These are phyloP conservation scores for Dothidotthia symphoricarpi DNA, from an alignment of 2,329 filamentous ascomycete genomes.

Conservation along the genomic window DNA sequence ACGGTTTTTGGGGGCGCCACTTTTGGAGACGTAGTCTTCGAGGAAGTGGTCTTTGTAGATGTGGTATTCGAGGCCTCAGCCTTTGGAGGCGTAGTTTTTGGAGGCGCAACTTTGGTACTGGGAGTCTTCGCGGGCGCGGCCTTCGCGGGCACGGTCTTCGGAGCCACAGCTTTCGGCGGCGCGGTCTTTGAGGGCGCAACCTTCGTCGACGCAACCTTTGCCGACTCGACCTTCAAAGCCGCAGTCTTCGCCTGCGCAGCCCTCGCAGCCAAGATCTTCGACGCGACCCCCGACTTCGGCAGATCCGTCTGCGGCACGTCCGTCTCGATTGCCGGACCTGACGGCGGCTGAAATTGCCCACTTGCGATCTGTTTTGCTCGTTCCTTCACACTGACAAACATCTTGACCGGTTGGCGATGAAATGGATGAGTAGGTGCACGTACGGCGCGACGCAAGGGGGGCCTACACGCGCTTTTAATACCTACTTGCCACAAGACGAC, in stretches of 20 bases:
- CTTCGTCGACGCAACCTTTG: background rate
- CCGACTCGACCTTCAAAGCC: background rate
- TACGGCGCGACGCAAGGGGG: constrained; percentile 7
- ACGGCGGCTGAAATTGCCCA: constrained; percentile 8
- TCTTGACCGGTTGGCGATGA: constrained; percentile 3
- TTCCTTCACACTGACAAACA: constrained; percentile 17
- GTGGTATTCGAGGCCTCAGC: background rate
- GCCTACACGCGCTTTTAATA: constrained; percentile 8
- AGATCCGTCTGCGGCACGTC: background rate
- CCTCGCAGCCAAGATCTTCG: constrained; percentile 2
- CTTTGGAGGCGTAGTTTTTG: constrained; percentile 1
- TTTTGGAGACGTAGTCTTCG: constrained; percentile 3
- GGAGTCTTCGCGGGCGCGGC: background rate
- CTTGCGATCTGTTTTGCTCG: constrained; percentile 14
- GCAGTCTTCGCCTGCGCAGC: constrained; percentile 2
- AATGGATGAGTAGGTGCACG: constrained; percentile 2
- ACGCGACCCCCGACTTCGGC: constrained; percentile 2
- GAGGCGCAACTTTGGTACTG: background rate
- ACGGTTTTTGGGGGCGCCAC: constrained; percentile 4
- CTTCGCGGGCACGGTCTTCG: background rate
- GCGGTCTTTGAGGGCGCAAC: background rate
- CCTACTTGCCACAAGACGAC: constrained; percentile 3
- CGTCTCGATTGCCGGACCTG: background rate
- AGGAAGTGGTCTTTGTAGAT: background rate
- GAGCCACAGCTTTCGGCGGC: background rate